Evolutionary conservation across 2,329 filamentous ascomycete species (phyloP).

Genomic region (Zymoseptoria brevis): DNA sequence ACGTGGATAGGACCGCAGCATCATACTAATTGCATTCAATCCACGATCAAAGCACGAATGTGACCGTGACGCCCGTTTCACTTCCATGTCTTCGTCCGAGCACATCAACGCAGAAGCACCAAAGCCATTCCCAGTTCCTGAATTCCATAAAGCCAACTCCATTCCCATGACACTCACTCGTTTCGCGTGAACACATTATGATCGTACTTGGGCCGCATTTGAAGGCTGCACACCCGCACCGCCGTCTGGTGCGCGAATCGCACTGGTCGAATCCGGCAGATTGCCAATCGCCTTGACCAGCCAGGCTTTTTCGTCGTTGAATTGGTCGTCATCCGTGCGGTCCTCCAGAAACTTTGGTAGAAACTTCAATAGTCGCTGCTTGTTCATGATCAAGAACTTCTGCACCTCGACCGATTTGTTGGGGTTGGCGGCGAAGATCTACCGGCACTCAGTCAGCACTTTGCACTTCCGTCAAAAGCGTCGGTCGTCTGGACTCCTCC

Average conservation of each 20-base stretch:
- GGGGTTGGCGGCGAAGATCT: slow-evolving; percentile 95
- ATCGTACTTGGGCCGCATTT: neutral
- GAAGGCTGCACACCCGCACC: neutral
- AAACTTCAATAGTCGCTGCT: slow-evolving; percentile 82
- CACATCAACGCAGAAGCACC: neutral
- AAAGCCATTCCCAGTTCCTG: neutral
- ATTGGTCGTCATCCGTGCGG: slow-evolving; percentile 93
- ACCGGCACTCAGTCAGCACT: slow-evolving; percentile 6
- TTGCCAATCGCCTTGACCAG: slow-evolving; percentile 78
- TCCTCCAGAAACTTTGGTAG: slow-evolving; percentile 88
- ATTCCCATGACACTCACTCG: neutral
- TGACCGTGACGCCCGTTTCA: neutral
- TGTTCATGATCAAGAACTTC: slow-evolving; percentile 92
- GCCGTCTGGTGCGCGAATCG: slow-evolving; percentile 7
- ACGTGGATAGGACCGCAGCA: neutral
- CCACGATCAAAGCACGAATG: neutral
- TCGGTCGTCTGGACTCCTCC: neutral
- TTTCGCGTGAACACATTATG: neutral
- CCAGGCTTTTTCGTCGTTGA: slow-evolving; percentile 96
- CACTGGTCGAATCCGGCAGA: slow-evolving; percentile 27
- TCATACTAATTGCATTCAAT: neutral
- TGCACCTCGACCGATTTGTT: slow-evolving; percentile 96
- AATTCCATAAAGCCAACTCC: neutral
- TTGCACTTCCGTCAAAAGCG: slow-evolving; percentile 6
- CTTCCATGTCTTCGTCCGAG: too few species aligned